Conservation (phyloP, 164 flowering plant genomes). For the Euptelea pleiosperma region DNA sequence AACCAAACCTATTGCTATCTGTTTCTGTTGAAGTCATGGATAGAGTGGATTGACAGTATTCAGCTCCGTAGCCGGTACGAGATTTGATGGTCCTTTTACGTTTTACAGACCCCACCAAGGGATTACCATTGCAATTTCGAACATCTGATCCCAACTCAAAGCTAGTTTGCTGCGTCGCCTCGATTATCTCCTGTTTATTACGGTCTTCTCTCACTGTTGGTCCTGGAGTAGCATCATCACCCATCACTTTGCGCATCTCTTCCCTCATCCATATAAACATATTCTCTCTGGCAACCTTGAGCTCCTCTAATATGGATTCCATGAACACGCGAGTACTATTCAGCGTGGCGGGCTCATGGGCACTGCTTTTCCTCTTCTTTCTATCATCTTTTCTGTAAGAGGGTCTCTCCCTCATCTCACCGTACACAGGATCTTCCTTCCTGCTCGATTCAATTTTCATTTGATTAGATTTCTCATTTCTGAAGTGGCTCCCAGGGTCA, state of each 20-base stretch:
- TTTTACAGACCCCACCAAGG: slow-evolving; percentile 7
- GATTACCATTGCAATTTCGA: slow-evolving; percentile 13
- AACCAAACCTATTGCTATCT: slow-evolving; percentile 6
- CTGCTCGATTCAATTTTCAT: slow-evolving; percentile 7
- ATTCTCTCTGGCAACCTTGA: slow-evolving; percentile 32
- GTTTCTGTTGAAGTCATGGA: slow-evolving; percentile 7
- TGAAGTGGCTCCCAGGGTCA: slow-evolving; percentile 1
- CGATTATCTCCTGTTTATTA: slow-evolving; percentile 7
- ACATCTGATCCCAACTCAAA: slow-evolving; percentile 13
- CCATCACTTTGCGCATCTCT: slow-evolving; percentile 33
- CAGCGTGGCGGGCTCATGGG: slow-evolving; percentile 14
- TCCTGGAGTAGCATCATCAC: slow-evolving; percentile 4
- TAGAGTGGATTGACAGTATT: slow-evolving; percentile 8
- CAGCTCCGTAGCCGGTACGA: slow-evolving; percentile 9
- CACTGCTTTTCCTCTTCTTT: slow-evolving; percentile 18
- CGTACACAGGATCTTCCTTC: slow-evolving; percentile 9
- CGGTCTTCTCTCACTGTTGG: slow-evolving; percentile 9
- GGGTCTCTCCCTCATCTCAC: slow-evolving; percentile 6
- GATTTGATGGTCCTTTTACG: slow-evolving; percentile 11
- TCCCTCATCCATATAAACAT: slow-evolving; percentile 35
- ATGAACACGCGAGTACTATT: slow-evolving; percentile 24
- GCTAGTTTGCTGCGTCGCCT: slow-evolving; percentile 18
- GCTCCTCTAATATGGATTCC: slow-evolving; percentile 38
- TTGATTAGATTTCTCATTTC: slow-evolving; percentile 12
- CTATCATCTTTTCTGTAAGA: slow-evolving; percentile 1